Percentiles rank a stretch among this genome's conserved stretches.
These are phyloP conservation scores for Vinca major DNA, from an alignment of 305 asterid species.

Conservation along the genomic window DNA sequence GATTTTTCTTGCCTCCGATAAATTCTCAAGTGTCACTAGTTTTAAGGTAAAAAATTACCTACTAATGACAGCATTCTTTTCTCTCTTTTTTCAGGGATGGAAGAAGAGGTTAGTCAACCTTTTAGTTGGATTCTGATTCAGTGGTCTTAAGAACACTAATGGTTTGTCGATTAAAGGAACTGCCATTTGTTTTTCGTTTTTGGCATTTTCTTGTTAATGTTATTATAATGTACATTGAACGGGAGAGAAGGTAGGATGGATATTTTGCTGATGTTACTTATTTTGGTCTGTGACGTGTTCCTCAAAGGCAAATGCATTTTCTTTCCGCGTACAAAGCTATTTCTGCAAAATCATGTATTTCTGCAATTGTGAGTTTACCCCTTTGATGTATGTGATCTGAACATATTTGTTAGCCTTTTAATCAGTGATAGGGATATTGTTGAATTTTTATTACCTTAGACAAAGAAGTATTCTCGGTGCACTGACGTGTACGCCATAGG, in stretches of 20 bases:
- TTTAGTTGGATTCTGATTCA: constrained; percentile 15
- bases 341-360: not conserved
- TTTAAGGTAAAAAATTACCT: not conserved
- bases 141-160: constrained; percentile 12
- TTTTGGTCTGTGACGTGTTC: not conserved
- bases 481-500: not conserved
- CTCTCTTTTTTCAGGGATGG: constrained; percentile 66
- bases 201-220: not conserved
- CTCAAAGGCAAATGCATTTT: not conserved
- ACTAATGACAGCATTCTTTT: not conserved
- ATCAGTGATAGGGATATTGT: not conserved
- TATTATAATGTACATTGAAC: not conserved
- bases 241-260: not conserved
- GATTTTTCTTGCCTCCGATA: not conserved
- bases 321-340: not conserved
- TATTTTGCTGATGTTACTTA: not conserved
- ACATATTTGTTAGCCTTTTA: not conserved
- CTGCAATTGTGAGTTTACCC: not conserved
- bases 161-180: not conserved
- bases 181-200: not conserved
- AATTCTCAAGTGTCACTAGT: not conserved
- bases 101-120: constrained; percentile 51
- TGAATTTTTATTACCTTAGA: not conserved
- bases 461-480: not conserved
- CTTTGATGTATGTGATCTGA: not conserved